Evolutionary conservation across 257 asterid genomes (phyloP).

Genomic region (Nicotiana otophora): DNA sequence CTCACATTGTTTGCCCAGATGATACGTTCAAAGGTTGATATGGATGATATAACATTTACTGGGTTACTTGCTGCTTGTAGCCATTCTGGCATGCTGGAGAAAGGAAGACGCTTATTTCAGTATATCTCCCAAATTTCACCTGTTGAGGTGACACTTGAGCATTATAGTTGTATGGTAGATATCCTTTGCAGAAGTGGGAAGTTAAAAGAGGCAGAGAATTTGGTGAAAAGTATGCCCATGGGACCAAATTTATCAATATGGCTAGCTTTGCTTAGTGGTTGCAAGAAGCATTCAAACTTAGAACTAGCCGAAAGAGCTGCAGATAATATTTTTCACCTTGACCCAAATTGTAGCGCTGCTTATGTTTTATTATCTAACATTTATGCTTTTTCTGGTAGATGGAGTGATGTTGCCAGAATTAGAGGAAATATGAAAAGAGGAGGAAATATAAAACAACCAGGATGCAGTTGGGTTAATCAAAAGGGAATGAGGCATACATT

Average conservation of each 20-base stretch:
- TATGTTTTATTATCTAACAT: conserved; percentile 59
- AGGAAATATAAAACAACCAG: conserved; percentile 51
- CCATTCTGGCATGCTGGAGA: conserved; percentile 72
- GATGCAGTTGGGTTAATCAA: conserved; percentile 59
- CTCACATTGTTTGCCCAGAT: conserved; percentile 56
- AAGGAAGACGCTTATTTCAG: conserved; percentile 53
- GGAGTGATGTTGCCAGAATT: conserved; percentile 64
- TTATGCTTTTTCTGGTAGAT: conserved; percentile 60
- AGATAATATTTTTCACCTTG: conserved; percentile 30
- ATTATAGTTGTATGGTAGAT: conserved; percentile 82
- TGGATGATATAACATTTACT: conserved; percentile 79
- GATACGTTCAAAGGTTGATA: conserved; percentile 44
- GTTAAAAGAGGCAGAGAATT: conserved; percentile 57
- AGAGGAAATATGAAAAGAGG: conserved; percentile 47
- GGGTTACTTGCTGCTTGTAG: conserved; percentile 86
- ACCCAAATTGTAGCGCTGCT: conserved; percentile 62
- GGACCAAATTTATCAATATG: conserved; percentile 51
- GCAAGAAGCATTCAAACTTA: conserved; percentile 43
- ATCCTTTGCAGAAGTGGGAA: conserved; percentile 64
- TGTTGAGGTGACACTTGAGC: conserved; percentile 53
- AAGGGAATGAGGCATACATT: conserved; percentile 36
- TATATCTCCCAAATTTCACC: conserved; percentile 18
- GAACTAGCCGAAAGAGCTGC: conserved; percentile 68
- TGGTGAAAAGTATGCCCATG: conserved; percentile 54
- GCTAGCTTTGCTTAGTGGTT: conserved; percentile 74